phyloP scores from a whole-genome alignment of 2,329 filamentous ascomycete genomes.

The Chrysoporthe deuterocubensis region DNA sequence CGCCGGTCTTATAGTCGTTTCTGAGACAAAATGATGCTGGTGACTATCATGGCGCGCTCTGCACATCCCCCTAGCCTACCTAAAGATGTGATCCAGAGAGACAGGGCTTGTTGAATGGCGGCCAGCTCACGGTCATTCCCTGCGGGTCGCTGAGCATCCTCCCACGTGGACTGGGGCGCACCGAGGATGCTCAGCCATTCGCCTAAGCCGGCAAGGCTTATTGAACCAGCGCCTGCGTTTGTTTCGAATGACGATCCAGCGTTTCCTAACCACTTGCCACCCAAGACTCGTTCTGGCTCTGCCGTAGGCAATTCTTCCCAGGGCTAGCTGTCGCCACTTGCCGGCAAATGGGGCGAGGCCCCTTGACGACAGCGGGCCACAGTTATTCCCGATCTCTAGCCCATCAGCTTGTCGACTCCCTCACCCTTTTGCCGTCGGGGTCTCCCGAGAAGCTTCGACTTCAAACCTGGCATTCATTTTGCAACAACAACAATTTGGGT shows the following conservation, averaged over 20 bases:
- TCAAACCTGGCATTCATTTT: neutral
- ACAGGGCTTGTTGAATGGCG: neutral
- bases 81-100: neutral
- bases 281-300: neutral
- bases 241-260: conserved; percentile 14
- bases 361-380: conserved; percentile 8
- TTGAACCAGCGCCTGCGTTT: neutral
- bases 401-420: too few relatives aligned
- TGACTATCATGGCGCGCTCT: neutral
- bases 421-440: too few relatives aligned
- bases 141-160: neutral
- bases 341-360: conserved; percentile 7
- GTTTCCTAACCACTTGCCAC: neutral
- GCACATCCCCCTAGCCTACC: neutral
- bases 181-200: neutral
- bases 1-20: neutral
- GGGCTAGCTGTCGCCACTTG: neutral
- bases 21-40: neutral
- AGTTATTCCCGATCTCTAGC: neutral
- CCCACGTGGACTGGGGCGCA: conserved; percentile 1
- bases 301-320: conserved; percentile 13
- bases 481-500: neutral
- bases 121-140: conserved; percentile 2
- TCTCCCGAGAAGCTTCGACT: neutral
- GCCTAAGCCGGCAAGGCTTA: neutral